Base-by-base conservation (phyloP, 129 eudicot genomes). In the Solidago caesia region DNA sequence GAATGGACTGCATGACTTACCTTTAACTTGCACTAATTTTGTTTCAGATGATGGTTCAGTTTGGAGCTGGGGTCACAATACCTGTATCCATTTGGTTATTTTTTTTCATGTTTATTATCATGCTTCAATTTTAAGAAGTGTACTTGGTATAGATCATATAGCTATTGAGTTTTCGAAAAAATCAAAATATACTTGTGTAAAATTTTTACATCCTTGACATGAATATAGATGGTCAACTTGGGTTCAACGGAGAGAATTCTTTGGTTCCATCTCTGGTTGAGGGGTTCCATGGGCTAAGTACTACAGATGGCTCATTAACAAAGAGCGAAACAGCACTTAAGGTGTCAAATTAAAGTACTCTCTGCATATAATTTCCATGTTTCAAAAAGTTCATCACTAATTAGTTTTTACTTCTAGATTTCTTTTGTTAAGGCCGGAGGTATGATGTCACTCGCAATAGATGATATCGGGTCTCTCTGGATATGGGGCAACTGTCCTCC, bases 51-150 rank as follows among this genome's bases (percentile, higher is more conserved):
- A 93, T 82, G 97, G 97, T 80, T 86, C 92, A 67, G 87, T 88
- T 46, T 93, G 96, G 92, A 88, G 96, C 80, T 93, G 97, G 98
- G 98, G 98, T 80, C 86, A 87, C 73, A 90, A 90, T 82, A 79
- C 73, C 13, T 93, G 97, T 93, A 93, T 88, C 92, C 88, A 88
- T 83, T 67, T 4, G n/a, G 5, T 64, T 8, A 61, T 47, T 6
- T 46, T 48, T 71, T 48, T 71, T 58, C 59, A 64, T 64, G 33
- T 44, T 46, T 49, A 70, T 10, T 7, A 53, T 11, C 16, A 52
- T 75, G 73, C 39, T 75, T 66, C 66, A 55, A 1, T 53, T 42
- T 4, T 8, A 68, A 27, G 25, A 68, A 64, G 6, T 4, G n/a
- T 8, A 53, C 4, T 12, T 10, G 16, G 4, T 1, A 53, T 53